phyloP scores from a whole-genome alignment of 2,329 filamentous ascomycete genomes.

The Fusarium sp. region DNA sequence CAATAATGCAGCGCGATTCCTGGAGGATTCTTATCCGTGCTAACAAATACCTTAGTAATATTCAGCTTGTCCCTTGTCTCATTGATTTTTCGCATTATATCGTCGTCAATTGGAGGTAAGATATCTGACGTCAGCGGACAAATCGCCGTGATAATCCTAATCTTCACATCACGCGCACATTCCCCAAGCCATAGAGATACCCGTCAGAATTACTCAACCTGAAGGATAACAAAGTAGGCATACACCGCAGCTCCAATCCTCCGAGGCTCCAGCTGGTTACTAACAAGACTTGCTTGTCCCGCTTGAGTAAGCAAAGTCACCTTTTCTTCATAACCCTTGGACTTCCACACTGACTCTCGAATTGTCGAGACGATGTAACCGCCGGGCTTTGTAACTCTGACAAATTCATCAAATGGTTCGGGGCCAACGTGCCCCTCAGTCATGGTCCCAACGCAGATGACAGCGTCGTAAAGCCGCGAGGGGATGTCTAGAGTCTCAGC shows the following conservation, averaged over 20 bases:
- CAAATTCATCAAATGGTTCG: constrained; percentile 59
- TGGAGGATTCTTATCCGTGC: no score
- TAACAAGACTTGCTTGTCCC: constrained; percentile 3
- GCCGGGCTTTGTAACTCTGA: constrained; percentile 58
- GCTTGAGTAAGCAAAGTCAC: constrained; percentile 49
- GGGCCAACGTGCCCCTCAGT: constrained; percentile 66
- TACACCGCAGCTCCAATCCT: constrained; percentile 27
- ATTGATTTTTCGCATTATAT: no score
- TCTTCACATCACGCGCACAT: neutral
- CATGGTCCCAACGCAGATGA: constrained; percentile 66
- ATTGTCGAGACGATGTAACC: constrained; percentile 63
- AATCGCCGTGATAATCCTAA: no score
- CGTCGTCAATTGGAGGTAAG: no score
- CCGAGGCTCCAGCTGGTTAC: neutral
- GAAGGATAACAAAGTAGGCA: constrained; percentile 27
- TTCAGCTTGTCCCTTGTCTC: no score
- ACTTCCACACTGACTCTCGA: constrained; percentile 61
- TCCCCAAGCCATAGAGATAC: no score
- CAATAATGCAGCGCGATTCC: no score
- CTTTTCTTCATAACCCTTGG: constrained; percentile 59
- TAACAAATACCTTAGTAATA: no score
- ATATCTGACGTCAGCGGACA: constrained; percentile 5
- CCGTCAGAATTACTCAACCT: neutral
- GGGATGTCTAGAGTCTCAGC: constrained; percentile 55
- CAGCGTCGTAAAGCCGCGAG: constrained; percentile 59